phyloP scores from a whole-genome alignment of 257 asterid genomes.

The Catharanthus roseus region DNA sequence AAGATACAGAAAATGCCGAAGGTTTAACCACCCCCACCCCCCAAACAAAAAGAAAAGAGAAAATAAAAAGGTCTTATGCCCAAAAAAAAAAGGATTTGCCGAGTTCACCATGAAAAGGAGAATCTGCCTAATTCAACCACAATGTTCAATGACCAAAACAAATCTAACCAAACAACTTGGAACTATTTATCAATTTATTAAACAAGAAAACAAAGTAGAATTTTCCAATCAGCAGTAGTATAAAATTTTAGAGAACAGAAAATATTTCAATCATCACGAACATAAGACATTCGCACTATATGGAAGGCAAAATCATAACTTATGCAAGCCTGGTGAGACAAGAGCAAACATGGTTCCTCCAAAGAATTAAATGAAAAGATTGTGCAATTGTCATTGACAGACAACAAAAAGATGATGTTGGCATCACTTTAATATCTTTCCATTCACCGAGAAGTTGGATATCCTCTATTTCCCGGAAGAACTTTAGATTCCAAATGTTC shows the following conservation, averaged over 20 bases:
- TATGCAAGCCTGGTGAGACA: neutral
- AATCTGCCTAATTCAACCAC: neutral
- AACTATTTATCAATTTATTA: neutral
- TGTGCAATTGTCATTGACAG: too few species aligned
- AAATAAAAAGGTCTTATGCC: too few species aligned
- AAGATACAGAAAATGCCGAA: too few species aligned
- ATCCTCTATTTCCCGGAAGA: neutral
- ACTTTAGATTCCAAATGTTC: neutral
- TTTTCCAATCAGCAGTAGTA: neutral
- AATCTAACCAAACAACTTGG: neutral
- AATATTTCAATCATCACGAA: neutral
- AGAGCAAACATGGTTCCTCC: neutral
- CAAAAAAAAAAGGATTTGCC: too few species aligned
- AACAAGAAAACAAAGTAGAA: neutral
- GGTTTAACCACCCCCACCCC: too few species aligned
- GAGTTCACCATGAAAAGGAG: too few species aligned
- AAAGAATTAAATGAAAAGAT: neutral
- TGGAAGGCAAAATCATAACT: neutral
- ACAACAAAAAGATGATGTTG: too few species aligned
- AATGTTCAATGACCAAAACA: neutral
- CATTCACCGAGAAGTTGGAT: neutral
- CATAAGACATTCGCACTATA: neutral
- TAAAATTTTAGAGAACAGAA: neutral
- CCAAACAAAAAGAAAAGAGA: too few species aligned
- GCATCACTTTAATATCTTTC: neutral